Base-by-base conservation (phyloP, 768 basidiomycete genomes). In the Calocera cornea region DNA sequence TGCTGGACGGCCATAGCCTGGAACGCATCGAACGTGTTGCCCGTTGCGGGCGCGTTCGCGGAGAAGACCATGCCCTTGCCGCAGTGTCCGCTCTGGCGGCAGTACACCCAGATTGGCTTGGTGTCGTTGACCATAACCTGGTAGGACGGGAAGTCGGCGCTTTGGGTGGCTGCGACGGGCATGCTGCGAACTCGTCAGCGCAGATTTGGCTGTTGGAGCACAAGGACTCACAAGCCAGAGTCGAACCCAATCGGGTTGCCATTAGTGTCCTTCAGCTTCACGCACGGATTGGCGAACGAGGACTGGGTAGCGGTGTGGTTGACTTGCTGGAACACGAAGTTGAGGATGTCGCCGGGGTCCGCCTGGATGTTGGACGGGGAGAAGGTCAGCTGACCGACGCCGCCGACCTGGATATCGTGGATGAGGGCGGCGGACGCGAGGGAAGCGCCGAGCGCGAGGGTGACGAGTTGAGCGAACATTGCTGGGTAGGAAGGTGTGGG, bases 41-140 rank as follows among this genome's bases (percentile, higher is more conserved):
- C 84, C 1, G 33, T 50, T 2, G 66, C 34, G 22, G 47, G 50
- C 29, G 86, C 82, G 72, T 88, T 88, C 71, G 87, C 76, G 29
- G 85, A 83, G 73, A 86, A 85, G 34, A 87, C 86, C 86, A 87
- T 87, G 17, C 86, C 85, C 68, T 76, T 71, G 66, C 84, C 84
- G 70, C 86, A 87, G 74, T 87, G 86, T 68, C 71, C 74, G 1
- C 69, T 64, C 71, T 84, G 84, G 1, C 76, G 75, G 73, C 85
- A 85, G 76, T 80, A 84, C 1, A 75, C 81, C 85, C 83, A 86
- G 70, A 86, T 78, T 1, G 83, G 84, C 17, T 75, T 72, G 16
- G 82, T 82, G 82, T 83, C 80, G 49, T 80, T 79, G 27, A 78
- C 76, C 34, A 71, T 70, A 67, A 85, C 75, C 14, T 82, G 82